Conservation (phyloP, 805 yeast species). For the Komagataella pastoris region DNA sequence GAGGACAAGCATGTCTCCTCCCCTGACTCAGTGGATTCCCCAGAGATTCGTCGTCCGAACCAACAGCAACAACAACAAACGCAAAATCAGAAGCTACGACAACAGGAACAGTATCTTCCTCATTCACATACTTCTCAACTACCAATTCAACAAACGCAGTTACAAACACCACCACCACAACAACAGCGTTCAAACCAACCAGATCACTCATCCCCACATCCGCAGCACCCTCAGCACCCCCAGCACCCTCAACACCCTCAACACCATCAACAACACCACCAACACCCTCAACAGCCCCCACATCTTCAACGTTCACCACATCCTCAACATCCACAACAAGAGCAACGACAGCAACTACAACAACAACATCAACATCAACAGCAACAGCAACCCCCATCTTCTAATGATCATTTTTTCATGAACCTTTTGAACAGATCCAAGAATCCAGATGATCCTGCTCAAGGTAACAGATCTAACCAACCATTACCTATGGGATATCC, state of each 20-base stretch:
- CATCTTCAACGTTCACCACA: slow-evolving; percentile 2
- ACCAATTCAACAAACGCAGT: slow-evolving; percentile 1
- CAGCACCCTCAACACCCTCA: neutral
- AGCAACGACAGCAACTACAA: slow-evolving; percentile 1
- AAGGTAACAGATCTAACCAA: neutral
- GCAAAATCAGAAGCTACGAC: slow-evolving; percentile 3
- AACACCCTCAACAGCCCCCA: neutral
- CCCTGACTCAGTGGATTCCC: neutral
- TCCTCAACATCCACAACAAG: slow-evolving; percentile 1
- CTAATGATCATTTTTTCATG: slow-evolving; percentile 6
- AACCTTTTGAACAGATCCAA: slow-evolving; percentile 4
- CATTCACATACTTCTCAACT: neutral
- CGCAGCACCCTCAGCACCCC: slow-evolving; percentile 1
- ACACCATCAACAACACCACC: slow-evolving; percentile 2
- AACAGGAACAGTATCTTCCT: neutral
- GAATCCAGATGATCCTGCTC: neutral
- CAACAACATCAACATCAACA: neutral
- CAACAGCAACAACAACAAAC: slow-evolving; percentile 7
- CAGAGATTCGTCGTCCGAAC: neutral
- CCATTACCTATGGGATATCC: neutral
- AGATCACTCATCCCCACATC: slow-evolving; percentile 2
- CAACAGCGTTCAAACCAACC: slow-evolving; percentile 4
- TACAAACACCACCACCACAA: slow-evolving; percentile 2
- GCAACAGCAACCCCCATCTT: neutral
- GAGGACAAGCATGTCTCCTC: neutral